Evolutionary conservation across 257 asterid genomes (phyloP).

Genomic region (Paraleonurus japonicus): DNA sequence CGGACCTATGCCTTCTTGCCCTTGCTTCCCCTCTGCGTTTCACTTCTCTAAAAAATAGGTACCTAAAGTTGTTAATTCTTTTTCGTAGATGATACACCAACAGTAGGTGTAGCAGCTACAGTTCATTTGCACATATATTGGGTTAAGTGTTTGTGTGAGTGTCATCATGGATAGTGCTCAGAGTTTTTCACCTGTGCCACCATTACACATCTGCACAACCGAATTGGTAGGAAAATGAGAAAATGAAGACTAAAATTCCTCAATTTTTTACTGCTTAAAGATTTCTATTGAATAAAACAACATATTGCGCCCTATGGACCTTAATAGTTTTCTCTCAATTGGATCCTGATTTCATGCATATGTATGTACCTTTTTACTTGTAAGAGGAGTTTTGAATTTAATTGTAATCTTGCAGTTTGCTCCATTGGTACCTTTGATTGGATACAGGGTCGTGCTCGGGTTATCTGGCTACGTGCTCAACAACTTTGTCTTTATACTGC

Average conservation of each 20-base stretch:
- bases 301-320: neutral
- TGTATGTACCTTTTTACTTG: too few species aligned
- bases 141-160: neutral
- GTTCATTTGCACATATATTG: neutral
- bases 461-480: constrained; percentile 78
- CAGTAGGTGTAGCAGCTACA: neutral
- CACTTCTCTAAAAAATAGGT: constrained; percentile 69
- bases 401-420: constrained; percentile 58
- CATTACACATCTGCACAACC: neutral
- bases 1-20: constrained; percentile 91
- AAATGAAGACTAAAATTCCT: neutral
- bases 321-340: neutral
- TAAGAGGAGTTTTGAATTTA: constrained; percentile 18
- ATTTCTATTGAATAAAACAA: neutral
- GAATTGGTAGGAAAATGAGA: neutral
- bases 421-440: constrained; percentile 77
- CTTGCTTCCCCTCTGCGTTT: constrained; percentile 72
- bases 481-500: constrained; percentile 64
- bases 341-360: too few species aligned
- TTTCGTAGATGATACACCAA: neutral
- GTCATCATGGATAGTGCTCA: neutral
- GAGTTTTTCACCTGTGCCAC: neutral
- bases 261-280: neutral
- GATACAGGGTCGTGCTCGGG: constrained; percentile 83
- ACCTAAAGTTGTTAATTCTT: neutral